Percentiles rank a stretch among this genome's conserved stretches.
phyloP scores from a whole-genome alignment of 345 rosid species.

The Nasturtium officinale region DNA sequence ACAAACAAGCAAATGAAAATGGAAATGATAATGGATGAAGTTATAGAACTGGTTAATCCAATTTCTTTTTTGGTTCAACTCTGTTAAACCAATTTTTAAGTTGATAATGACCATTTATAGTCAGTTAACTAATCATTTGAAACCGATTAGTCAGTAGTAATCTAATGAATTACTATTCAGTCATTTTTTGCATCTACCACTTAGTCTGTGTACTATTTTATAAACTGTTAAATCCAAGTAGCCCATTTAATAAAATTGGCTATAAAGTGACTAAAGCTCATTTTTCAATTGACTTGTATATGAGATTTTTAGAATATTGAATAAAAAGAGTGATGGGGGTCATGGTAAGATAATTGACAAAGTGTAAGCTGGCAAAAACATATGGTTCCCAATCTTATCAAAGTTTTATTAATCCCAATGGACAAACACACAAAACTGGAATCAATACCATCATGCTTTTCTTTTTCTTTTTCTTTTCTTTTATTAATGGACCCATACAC shows the following conservation, averaged over 20 bases:
- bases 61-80: no score
- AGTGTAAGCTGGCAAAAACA: slow-evolving; percentile 43
- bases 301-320: slow-evolving; percentile 12
- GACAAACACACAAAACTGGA: slow-evolving; percentile 42
- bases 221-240: background rate
- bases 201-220: background rate
- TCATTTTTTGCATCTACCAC: background rate
- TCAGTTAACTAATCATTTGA: background rate
- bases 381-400: slow-evolving; percentile 41
- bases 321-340: slow-evolving; percentile 17
- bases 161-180: background rate
- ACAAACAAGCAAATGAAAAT: slow-evolving; percentile 19
- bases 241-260: background rate
- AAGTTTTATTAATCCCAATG: slow-evolving; percentile 19
- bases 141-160: background rate
- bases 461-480: slow-evolving; percentile 21
- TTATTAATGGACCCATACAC: slow-evolving; percentile 41
- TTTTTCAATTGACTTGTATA: background rate
- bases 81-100: background rate
- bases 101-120: background rate
- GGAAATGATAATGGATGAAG: no score
- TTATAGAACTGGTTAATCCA: no score
- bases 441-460: slow-evolving; percentile 44
- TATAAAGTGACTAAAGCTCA: background rate
- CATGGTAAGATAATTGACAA: slow-evolving; percentile 30